Evolutionary conservation across 2,329 filamentous ascomycete genomes (phyloP), one percentile per base, ranked within the genome.

Genomic region (Trichoderma sp.): DNA sequence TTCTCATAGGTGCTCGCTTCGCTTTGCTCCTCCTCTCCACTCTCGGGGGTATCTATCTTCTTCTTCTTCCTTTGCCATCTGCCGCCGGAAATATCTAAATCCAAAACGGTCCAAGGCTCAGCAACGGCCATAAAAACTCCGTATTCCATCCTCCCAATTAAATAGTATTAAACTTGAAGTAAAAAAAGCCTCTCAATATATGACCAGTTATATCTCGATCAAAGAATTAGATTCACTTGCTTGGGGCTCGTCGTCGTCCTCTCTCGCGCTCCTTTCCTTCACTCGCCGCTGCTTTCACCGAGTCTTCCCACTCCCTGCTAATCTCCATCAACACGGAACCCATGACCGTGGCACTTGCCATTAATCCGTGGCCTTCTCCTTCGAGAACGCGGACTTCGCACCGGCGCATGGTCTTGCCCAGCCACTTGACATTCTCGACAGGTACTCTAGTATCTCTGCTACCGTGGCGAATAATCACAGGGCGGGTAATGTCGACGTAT

Each of bases 301-400:
- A 96, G 80, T 96, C 94, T 78, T 95, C 93, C 96, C 96, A 98
- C 83, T 98, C 97, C 79, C 92, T 92, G 71, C 94, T 93, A 81
- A 99, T 97, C 85, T 99, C 97, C 84, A 95, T 96, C 45, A 99
- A 86, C n/a, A 98, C 93, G 24, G 93, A 92, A 60, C 95, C 94
- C 97, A 99, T 99, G 62, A 98, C 96, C 16, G 88, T 88, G 0
- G 97, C 95, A 79, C 93, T 97, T 1, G 97, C 97, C 97, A 99
- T 99, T 29, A 99, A 86, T 0, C 97, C 96, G 82, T 99, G 97
- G 3, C 95, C 95, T 83, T 99, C 96, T 6, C 94, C 95, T 79
- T 97, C 94, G 3, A 99, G 88, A 6, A 98, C 91, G 6, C 96
- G 89, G 16, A 99, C 94, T 83, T 98, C 97, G 83, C 96, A 98